Base-by-base conservation (phyloP, 352 stramenopile genomes). In the Lagenidium giganteum region DNA sequence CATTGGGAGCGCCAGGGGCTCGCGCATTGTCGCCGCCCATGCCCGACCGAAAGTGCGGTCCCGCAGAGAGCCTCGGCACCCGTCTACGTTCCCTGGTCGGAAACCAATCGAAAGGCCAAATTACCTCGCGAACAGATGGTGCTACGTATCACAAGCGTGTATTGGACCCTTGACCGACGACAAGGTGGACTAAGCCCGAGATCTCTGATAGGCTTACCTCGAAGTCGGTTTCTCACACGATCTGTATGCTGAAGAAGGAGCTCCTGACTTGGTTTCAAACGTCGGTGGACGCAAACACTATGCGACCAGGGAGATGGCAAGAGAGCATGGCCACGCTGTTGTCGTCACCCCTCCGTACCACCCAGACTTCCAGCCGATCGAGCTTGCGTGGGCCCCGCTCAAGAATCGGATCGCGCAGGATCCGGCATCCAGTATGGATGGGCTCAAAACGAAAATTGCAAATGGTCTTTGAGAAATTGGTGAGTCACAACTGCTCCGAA, bases 41-140 rank as follows among this genome's bases (percentile, higher is more conserved):
- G n/a, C n/a, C n/a, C n/a, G n/a, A n/a, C n/a, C n/a, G n/a, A n/a
- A n/a, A 44, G 24, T 31, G 33, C 12, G 8, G 24, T 23, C 25
- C 16, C 22, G 18, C 24, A 24, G 13, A 24, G 27, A 2, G 45
- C 29, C 26, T 30, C 34, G 33, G 28, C 41, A 3, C 20, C 8
- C 5, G 46, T 21, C 9, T 46, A 26, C 4, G 18, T 54, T 3
- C n/a, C 14, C 2, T 31, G 24, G 16, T 47, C 36, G 36, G 27
- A 26, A 27, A 11, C 36, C 7, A 33, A 41, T 16, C n/a, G 9
- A 28, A 27, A 17, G 11, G 16, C 14, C 11, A 30, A 46, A 54
- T 28, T 54, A 54, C 22, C 35, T 47, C 32, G 46, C 36, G 8
- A 54, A 54, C 41, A 37, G 36, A 47, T n/a, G 27, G 37, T 8